Evolutionary conservation across 2,329 filamentous ascomycete genomes (phyloP).

Genomic region (Penicillium sp.): DNA sequence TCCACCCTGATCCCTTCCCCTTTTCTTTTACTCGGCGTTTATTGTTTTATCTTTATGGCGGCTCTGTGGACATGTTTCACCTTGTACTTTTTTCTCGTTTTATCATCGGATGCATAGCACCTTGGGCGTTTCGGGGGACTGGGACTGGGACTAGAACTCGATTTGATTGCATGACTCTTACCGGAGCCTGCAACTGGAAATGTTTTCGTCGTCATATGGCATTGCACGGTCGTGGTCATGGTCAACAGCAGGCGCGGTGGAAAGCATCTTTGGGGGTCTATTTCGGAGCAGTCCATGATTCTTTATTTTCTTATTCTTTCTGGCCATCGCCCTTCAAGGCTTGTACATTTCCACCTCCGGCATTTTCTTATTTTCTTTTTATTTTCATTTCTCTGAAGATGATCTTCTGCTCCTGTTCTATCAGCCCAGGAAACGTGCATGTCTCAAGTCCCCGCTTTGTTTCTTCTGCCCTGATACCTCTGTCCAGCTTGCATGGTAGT

Average conservation of each 20-base stretch:
- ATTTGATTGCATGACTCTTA: constrained; percentile 30
- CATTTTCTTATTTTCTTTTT: constrained; percentile 9
- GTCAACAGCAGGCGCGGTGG: constrained; percentile 29
- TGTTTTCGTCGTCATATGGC: constrained; percentile 30
- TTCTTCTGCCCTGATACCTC: constrained; percentile 7
- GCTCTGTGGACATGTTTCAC: constrained; percentile 18
- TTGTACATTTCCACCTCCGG: neutral
- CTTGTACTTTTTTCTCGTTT: constrained; percentile 25
- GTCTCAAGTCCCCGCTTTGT: constrained; percentile 16
- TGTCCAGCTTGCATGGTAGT: constrained; percentile 11
- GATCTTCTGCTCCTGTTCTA: constrained; percentile 10
- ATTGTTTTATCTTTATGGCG: constrained; percentile 16
- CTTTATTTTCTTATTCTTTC: constrained; percentile 15
- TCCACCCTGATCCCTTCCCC: constrained; percentile 7
- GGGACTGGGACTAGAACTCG: constrained; percentile 33
- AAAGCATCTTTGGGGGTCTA: constrained; percentile 28
- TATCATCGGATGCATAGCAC: constrained; percentile 37
- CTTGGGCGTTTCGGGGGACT: constrained; percentile 29
- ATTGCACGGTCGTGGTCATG: constrained; percentile 26
- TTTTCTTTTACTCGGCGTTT: constrained; percentile 15
- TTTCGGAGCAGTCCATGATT: constrained; percentile 28
- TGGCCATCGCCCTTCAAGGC: neutral
- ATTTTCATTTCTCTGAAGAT: constrained; percentile 5
- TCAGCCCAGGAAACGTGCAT: constrained; percentile 19
- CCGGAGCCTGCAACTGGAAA: constrained; percentile 29